These are phyloP conservation scores for Mrakia blollopis DNA, from an alignment of 768 basidiomycete genomes.

Conservation along the genomic window DNA sequence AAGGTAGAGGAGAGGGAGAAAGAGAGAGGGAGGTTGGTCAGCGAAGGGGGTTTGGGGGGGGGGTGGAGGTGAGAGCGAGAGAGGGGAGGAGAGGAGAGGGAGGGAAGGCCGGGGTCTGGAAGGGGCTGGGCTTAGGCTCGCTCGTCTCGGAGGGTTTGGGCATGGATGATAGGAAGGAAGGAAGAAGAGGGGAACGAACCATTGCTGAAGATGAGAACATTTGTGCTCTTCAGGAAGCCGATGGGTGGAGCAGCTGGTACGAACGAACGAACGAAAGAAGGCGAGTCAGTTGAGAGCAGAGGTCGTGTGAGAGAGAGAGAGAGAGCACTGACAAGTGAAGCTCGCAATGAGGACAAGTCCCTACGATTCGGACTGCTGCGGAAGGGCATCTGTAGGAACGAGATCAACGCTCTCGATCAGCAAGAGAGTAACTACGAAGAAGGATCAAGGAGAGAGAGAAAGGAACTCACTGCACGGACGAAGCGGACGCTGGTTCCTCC, in stretches of 20 bases:
- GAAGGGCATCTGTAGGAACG: slow-evolving; percentile 21
- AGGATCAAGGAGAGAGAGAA: not conserved
- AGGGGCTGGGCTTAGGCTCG: too few species aligned
- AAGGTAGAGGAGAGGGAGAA: not conserved
- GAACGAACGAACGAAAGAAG: not conserved
- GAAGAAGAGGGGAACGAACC: slow-evolving; percentile 9
- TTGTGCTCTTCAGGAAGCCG: slow-evolving; percentile 28
- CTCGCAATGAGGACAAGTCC: slow-evolving; percentile 29
- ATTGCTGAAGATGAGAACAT: slow-evolving; percentile 24
- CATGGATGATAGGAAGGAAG: not conserved
- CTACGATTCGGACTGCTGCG: slow-evolving; percentile 29
- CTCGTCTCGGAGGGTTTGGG: too few species aligned
- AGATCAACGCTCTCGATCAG: not conserved
- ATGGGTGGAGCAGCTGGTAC: slow-evolving; percentile 26
- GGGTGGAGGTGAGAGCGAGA: too few species aligned
- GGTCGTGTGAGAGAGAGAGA: not conserved
- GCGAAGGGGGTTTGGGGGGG: not conserved
- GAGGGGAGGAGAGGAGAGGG: not conserved
- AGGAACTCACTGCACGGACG: slow-evolving; percentile 26
- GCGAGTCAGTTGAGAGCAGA: not conserved
- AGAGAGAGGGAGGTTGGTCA: not conserved
- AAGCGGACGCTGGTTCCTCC: slow-evolving; percentile 7
- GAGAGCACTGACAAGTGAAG: slow-evolving; percentile 28
- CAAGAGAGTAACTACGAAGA: not conserved
- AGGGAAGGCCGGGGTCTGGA: not conserved